phyloP scores from a whole-genome alignment of 2,329 filamentous ascomycete genomes.

The Salinomyces thailandicus region DNA sequence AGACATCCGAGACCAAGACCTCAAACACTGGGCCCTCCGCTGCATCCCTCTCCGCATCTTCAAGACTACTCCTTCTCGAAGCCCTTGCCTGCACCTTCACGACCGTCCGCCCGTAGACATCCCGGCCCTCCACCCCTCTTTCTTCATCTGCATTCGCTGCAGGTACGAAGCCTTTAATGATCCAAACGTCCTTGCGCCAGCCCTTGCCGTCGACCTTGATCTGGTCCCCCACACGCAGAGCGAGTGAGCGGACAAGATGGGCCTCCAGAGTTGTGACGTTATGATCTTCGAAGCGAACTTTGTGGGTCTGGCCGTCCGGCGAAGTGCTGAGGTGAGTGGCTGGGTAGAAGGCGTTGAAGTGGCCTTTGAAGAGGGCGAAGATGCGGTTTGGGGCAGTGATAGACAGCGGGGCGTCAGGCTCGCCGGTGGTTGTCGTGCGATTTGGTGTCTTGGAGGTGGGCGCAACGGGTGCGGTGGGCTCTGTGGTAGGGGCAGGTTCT shows the following conservation, averaged over 20 bases:
- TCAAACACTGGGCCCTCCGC: conserved; percentile 22
- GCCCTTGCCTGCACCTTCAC: conserved; percentile 31
- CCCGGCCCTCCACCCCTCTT: conserved; percentile 26
- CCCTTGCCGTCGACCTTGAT: conserved; percentile 37
- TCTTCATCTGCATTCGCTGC: conserved; percentile 20
- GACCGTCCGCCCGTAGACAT: conserved; percentile 32
- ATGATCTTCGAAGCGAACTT: conserved; percentile 40
- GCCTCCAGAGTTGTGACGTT: conserved; percentile 32
- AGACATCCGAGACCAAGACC: conserved; percentile 33
- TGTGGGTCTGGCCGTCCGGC: conserved; percentile 32
- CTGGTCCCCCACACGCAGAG: conserved; percentile 35
- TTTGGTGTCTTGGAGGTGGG: too few species aligned
- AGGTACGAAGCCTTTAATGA: conserved; percentile 35
- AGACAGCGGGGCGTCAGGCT: too few species aligned
- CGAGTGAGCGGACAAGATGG: conserved; percentile 30
- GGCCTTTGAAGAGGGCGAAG: conserved; percentile 48
- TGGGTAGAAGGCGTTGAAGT: conserved; percentile 45
- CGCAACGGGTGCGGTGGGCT: too few species aligned
- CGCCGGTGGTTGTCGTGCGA: background rate
- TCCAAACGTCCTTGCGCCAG: conserved; percentile 36
- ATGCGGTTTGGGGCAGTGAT: conserved; percentile 38
- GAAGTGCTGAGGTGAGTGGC: conserved; percentile 46
- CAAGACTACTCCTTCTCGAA: conserved; percentile 24
- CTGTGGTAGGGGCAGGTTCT: too few species aligned
- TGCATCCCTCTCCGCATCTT: conserved; percentile 6